A percentile compares a stretch with the other conserved stretches of the same genome.
Conservation (phyloP, 2,329 filamentous ascomycete species). For the Chaetomium strumarium region DNA sequence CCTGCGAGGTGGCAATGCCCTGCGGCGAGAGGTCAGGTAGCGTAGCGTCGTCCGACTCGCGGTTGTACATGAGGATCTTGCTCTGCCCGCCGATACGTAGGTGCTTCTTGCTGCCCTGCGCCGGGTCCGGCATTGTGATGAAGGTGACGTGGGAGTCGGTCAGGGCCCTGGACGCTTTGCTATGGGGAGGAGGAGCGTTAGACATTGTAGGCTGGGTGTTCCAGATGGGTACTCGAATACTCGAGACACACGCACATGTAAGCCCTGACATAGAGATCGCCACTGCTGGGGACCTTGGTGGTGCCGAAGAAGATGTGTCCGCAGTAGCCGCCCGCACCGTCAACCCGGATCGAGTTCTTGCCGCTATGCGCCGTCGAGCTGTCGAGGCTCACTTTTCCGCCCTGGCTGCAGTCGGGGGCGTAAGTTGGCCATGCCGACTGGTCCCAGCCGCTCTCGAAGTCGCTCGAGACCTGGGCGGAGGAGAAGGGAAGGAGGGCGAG, state of each 20-base stretch:
- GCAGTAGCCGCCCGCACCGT: constrained; percentile 48
- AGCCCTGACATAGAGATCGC: constrained; percentile 51
- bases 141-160: constrained; percentile 56
- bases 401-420: constrained; percentile 54
- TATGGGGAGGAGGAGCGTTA: constrained; percentile 24
- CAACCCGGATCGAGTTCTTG: constrained; percentile 49
- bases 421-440: constrained; percentile 53
- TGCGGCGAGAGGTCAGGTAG: constrained; percentile 56
- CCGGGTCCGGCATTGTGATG: constrained; percentile 57
- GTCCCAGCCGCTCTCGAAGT: constrained; percentile 55
- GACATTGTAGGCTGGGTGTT: no score
- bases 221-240: no score
- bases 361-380: constrained; percentile 51
- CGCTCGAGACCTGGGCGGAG: constrained; percentile 48
- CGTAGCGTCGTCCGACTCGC: constrained; percentile 56
- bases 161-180: constrained; percentile 50
- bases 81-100: constrained; percentile 57
- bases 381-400: constrained; percentile 51
- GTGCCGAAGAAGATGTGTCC: constrained; percentile 59
- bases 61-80: constrained; percentile 60
- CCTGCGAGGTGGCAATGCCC: constrained; percentile 49
- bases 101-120: constrained; percentile 51
- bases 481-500: constrained; percentile 43
- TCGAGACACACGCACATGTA: constrained; percentile 43
- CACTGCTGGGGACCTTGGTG: constrained; percentile 45